phyloP scores from a whole-genome alignment of 441 rosid species.

The Adansonia madagascariensis region DNA sequence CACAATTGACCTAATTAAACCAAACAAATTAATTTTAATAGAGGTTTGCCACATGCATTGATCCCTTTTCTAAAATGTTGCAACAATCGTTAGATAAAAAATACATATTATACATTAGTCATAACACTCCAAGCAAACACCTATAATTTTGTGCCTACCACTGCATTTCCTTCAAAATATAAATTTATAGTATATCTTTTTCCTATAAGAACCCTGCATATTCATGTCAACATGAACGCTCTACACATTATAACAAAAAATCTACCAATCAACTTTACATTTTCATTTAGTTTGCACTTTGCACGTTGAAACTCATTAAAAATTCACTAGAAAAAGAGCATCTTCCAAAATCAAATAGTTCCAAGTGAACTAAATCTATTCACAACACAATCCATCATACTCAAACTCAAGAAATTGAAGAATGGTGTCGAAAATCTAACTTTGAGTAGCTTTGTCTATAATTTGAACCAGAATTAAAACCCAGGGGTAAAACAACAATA shows the following conservation, averaged over 20 bases:
- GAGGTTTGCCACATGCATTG: neutral
- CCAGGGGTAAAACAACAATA: too few species aligned
- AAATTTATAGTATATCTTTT: neutral
- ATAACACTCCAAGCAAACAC: constrained; percentile 4
- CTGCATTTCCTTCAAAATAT: constrained; percentile 8
- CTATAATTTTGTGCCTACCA: neutral
- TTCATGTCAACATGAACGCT: neutral
- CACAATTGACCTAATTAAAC: neutral
- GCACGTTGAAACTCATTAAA: constrained; percentile 10
- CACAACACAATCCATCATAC: constrained; percentile 21
- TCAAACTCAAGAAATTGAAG: constrained; percentile 14
- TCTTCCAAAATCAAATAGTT: neutral
- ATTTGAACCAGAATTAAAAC: neutral
- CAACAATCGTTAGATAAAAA: neutral
- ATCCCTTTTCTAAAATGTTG: neutral
- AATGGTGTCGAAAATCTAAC: constrained; percentile 12
- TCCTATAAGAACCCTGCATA: constrained; percentile 3
- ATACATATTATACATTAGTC: neutral
- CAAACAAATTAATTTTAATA: neutral
- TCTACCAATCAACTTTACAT: neutral
- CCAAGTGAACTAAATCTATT: constrained; percentile 6
- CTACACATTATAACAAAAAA: neutral
- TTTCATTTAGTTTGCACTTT: neutral
- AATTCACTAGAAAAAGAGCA: constrained; percentile 1
- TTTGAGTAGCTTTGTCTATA: neutral